These are phyloP conservation scores for Populus ilicifolia DNA, from an alignment of 345 rosid genomes.

Conservation along the genomic window DNA sequence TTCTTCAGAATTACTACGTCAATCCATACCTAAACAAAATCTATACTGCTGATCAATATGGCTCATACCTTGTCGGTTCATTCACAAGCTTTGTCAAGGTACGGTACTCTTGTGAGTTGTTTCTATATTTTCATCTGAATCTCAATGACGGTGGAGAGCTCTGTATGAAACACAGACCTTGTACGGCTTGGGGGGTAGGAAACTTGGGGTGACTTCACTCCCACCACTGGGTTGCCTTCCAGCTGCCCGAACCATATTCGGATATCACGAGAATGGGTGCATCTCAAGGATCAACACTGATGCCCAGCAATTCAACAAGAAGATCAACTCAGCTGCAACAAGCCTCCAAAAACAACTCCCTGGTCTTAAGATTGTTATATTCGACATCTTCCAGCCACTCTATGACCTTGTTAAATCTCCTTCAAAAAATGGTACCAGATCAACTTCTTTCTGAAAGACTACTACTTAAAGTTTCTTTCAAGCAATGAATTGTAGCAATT, in stretches of 20 bases:
- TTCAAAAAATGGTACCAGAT: conserved; percentile 41
- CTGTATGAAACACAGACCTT: conserved; percentile 33
- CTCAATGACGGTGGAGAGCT: neutral
- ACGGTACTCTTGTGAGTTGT: no score
- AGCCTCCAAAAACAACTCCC: conserved; percentile 68
- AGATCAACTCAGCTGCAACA: conserved; percentile 51
- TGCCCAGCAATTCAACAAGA: conserved; percentile 73
- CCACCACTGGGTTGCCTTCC: conserved; percentile 94
- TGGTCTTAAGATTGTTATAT: conserved; percentile 64
- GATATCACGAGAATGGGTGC: conserved; percentile 57
- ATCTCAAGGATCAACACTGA: conserved; percentile 60
- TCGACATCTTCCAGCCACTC: conserved; percentile 77
- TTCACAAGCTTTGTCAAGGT: conserved; percentile 65
- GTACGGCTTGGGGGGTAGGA: conserved; percentile 70
- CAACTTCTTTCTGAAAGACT: no score
- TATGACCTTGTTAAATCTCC: conserved; percentile 60
- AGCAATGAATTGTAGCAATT: neutral
- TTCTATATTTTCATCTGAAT: no score
- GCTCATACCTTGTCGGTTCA: conserved; percentile 44
- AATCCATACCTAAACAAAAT: conserved; percentile 61
- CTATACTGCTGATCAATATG: conserved; percentile 67
- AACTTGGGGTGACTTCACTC: conserved; percentile 84
- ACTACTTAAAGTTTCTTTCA: neutral
- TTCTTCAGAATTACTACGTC: conserved; percentile 75
- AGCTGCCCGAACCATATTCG: conserved; percentile 67